phyloP scores from a whole-genome alignment of 2,329 filamentous ascomycete genomes.

The Fusarium sarcochroum region DNA sequence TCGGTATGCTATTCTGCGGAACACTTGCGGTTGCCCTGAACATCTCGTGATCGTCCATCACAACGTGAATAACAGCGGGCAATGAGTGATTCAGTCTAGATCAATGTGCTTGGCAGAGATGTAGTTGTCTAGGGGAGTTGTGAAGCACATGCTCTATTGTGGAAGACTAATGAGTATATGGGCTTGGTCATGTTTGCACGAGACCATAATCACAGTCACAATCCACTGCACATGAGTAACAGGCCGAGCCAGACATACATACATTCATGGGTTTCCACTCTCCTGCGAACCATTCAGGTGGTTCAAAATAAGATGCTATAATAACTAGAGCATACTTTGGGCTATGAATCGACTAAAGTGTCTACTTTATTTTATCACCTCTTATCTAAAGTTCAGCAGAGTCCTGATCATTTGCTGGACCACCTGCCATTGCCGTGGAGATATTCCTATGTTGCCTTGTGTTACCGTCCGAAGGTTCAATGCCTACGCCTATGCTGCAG shows the following conservation, averaged over 20 bases:
- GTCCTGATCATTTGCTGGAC: no score
- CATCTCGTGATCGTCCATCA: slow-evolving; percentile 21
- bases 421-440: neutral
- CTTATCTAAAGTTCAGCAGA: no score
- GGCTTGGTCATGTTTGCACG: slow-evolving; percentile 28
- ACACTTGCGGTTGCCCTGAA: slow-evolving; percentile 33
- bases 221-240: slow-evolving; percentile 18
- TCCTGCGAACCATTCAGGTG: neutral
- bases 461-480: no score
- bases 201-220: slow-evolving; percentile 40
- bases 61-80: slow-evolving; percentile 14
- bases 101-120: slow-evolving; percentile 6
- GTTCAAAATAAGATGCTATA: no score
- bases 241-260: slow-evolving; percentile 3
- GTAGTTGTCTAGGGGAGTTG: slow-evolving; percentile 37
- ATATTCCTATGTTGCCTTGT: neutral
- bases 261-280: no score
- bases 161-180: neutral
- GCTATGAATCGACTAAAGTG: no score
- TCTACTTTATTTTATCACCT: no score
- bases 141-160: slow-evolving; percentile 30
- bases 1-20: slow-evolving; percentile 6
- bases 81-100: slow-evolving; percentile 19
- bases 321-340: no score
- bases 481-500: no score